phyloP scores from a whole-genome alignment of 169 alveolate species.

The Ichthyophthirius multifiliis region DNA sequence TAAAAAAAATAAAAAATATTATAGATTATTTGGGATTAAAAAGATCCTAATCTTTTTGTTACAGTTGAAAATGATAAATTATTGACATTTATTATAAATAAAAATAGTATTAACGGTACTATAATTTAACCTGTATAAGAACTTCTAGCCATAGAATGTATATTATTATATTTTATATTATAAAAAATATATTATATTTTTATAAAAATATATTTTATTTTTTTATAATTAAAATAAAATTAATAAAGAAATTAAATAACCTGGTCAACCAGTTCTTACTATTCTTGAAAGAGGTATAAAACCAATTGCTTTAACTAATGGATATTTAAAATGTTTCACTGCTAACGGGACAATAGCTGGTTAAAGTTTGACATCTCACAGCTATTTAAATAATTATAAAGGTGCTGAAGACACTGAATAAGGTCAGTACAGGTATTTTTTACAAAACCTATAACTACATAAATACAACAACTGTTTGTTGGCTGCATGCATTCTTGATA shows the following conservation, averaged over 20 bases:
- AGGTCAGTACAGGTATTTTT: slow-evolving; percentile 83
- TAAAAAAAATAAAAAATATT: background rate
- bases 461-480: slow-evolving; percentile 59
- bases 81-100: slow-evolving; percentile 57
- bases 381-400: slow-evolving; percentile 73
- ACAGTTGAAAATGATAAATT: slow-evolving; percentile 60
- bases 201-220: background rate
- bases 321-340: slow-evolving; percentile 64
- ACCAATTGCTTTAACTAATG: slow-evolving; percentile 67
- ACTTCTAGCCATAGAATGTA: slow-evolving; percentile 55
- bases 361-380: slow-evolving; percentile 66
- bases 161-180: background rate
- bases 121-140: slow-evolving; percentile 60
- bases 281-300: slow-evolving; percentile 67
- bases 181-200: background rate
- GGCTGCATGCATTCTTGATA: slow-evolving; percentile 59
- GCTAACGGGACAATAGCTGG: slow-evolving; percentile 72
- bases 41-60: slow-evolving; percentile 73
- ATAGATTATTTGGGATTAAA: slow-evolving; percentile 80
- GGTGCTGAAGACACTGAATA: slow-evolving; percentile 78
- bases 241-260: slow-evolving; percentile 50
- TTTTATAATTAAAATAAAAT: too few relatives aligned
- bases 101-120: slow-evolving; percentile 72
- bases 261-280: slow-evolving; percentile 59
- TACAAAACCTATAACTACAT: slow-evolving; percentile 68